Evolutionary conservation across 1,284 basidiomycete genomes (phyloP).

Genomic region (Tylopilus sp.): DNA sequence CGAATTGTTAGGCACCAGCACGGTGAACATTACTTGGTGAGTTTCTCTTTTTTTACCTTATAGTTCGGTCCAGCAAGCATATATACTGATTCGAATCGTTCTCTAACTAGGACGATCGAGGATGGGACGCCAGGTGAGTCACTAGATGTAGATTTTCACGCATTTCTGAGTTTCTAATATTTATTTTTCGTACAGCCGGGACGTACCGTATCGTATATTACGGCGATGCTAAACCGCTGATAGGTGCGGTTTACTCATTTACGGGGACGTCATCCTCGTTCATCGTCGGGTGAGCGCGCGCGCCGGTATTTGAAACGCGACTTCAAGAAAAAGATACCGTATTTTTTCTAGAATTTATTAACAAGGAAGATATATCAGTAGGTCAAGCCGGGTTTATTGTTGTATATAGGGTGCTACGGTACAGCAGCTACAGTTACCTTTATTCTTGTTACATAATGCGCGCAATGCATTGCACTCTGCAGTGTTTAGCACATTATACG

Average conservation of each 20-base stretch:
- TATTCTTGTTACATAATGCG: too few species aligned
- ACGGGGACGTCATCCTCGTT: conserved; percentile 72
- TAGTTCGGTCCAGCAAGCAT: neutral
- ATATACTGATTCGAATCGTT: neutral
- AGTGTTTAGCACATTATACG: too few species aligned
- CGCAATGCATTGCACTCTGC: too few species aligned
- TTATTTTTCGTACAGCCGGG: conserved; percentile 54
- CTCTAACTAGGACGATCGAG: conserved; percentile 69
- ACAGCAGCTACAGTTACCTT: too few species aligned
- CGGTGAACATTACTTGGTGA: conserved; percentile 74
- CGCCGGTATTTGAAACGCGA: too few species aligned
- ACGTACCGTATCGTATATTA: conserved; percentile 79
- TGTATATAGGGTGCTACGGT: too few species aligned
- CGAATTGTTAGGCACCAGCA: conserved; percentile 69
- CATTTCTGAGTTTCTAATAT: neutral
- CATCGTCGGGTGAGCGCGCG: conserved; percentile 50
- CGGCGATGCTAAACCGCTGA: conserved; percentile 77
- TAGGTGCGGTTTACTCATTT: conserved; percentile 72
- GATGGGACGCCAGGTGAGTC: conserved; percentile 54
- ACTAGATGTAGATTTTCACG: neutral
- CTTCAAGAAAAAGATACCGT: neutral
- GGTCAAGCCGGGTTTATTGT: neutral
- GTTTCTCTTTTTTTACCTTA: conserved; percentile 23
- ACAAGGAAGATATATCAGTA: neutral
- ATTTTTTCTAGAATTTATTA: neutral